Base-by-base conservation (phyloP, 495 filamentous ascomycete genomes). In the Aspergillus bertholletiae region DNA sequence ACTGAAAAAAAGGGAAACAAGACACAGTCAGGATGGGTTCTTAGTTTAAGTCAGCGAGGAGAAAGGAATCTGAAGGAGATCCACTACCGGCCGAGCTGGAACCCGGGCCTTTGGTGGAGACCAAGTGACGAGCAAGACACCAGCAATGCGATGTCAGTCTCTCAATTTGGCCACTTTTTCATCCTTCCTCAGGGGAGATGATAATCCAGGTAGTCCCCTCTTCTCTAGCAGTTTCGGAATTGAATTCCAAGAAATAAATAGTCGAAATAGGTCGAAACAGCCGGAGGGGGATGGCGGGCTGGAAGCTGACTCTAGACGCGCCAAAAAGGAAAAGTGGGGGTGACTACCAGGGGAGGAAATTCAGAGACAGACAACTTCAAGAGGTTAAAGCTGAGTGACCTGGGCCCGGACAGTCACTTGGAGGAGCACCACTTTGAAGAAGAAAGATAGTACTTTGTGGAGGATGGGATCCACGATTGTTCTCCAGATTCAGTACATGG, bases 231-330 rank as follows among this genome's bases (percentile, higher is more conserved):
- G n/a, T 20, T 37, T 22, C 20, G 39, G 39, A 22, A 43, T 47
- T 40, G 35, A 20, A 44, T 49, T 46, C 21, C 13, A 57, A 50
- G 47, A 51, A 32, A 44, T 5, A 28, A 44, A 46, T 22, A 56
- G 35, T 51, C n/a, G 47, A 51, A 48, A 46, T 21, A 22, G 20
- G 20, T 9, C 7, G 39, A 12, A 43, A n/a, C n/a, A n/a, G 20
- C 8, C 18, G 39, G 37, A 44, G 26, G 26, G 35, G 45, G 37
- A 43, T 30, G 39, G 35, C 22, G 39, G 24, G 17, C 8, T 28
- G 44, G 59, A 58, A 48, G 59, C 55, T 58, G 59, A 62, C 59
- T 62, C 46, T 32, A 55, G 52, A 56, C 43, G 52, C 59, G 59
- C 59, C 52, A 56, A 55, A 55, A 34, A 62, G n/a, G n/a, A 46